Evolutionary conservation across 139 green algal genomes (phyloP).

Genomic region (Haematococcus lacustris): DNA sequence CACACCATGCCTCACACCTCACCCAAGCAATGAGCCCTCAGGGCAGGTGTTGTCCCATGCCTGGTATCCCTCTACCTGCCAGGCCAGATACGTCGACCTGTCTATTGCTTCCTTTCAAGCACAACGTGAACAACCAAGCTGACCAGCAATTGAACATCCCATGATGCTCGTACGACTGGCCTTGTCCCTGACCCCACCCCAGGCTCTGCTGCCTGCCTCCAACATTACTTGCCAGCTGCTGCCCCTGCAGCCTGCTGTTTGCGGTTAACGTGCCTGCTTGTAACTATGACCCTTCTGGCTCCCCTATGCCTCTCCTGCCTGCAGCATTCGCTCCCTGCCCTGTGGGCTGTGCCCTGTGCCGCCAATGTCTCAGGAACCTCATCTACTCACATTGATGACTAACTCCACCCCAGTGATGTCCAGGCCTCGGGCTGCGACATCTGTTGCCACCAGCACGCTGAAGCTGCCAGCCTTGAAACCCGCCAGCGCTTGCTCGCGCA

Average conservation of each 20-base stretch:
- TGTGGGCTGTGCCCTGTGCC: neutral
- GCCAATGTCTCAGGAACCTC: neutral
- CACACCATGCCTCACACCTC: neutral
- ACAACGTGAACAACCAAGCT: neutral
- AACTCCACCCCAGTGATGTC: constrained; percentile 96
- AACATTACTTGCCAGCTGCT: neutral
- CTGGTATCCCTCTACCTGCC: neutral
- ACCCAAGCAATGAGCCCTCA: neutral
- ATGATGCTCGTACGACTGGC: neutral
- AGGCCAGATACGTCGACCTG: no score
- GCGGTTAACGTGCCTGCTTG: constrained; percentile 4
- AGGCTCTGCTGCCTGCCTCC: neutral
- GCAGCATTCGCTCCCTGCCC: no score
- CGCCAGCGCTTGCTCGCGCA: constrained; percentile 67
- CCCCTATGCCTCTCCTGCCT: no score
- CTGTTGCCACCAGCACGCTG: constrained; percentile 92
- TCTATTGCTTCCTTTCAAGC: neutral
- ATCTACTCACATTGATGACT: constrained; percentile 48
- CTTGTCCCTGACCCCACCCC: neutral
- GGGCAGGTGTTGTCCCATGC: neutral
- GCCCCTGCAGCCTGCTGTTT: neutral
- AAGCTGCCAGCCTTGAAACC: constrained; percentile 85
- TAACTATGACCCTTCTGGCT: no score
- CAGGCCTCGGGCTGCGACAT: constrained; percentile 95
- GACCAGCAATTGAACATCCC: neutral